A percentile compares a stretch with the other conserved stretches of the same genome.
These are phyloP conservation scores for Emmonsia crescens DNA, from an alignment of 2,329 filamentous ascomycete genomes.

Conservation along the genomic window DNA sequence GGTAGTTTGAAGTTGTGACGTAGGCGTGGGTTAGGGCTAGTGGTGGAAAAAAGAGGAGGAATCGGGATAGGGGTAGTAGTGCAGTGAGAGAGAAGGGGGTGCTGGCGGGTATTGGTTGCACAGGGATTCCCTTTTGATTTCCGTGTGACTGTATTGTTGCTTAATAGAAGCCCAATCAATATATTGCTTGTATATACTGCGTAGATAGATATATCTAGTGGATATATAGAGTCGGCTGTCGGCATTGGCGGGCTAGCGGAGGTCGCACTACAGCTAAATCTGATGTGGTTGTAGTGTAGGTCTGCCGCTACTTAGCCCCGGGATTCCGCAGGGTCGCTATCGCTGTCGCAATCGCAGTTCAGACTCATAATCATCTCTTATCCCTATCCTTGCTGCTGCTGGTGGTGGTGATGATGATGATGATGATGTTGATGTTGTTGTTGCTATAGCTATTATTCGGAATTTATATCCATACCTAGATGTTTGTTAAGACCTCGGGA, in stretches of 20 bases:
- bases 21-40: not conserved
- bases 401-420: too few species aligned
- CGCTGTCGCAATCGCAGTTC: not conserved
- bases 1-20: not conserved
- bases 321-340: not conserved
- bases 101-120: not conserved
- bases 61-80: not conserved
- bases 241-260: not conserved
- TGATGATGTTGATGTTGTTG: too few species aligned
- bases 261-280: not conserved
- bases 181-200: too few species aligned
- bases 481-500: too few species aligned
- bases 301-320: not conserved
- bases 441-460: too few species aligned
- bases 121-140: not conserved
- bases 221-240: not conserved
- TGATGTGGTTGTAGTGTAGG: not conserved
- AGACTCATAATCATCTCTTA: not conserved
- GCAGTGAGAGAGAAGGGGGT: not conserved
- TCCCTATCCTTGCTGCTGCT: not conserved
- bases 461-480: too few species aligned
- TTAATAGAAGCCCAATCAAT: not conserved
- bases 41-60: not conserved
- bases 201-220: not conserved
- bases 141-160: not conserved